Evolutionary conservation across 805 yeast species (phyloP).

Genomic region (Candida maesae): DNA sequence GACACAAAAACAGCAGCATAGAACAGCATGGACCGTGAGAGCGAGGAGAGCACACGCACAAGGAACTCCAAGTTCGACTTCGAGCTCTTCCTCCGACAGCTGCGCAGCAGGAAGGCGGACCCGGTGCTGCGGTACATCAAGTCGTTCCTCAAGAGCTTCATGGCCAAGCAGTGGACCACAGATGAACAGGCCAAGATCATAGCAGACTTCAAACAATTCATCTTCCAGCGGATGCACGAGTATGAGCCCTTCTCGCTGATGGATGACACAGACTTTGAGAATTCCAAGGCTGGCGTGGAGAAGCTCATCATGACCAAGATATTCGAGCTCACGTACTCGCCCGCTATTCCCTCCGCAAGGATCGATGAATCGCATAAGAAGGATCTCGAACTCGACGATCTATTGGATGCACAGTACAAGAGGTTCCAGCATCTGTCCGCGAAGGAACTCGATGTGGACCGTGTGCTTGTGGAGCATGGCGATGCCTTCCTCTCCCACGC

Average conservation of each 20-base stretch:
- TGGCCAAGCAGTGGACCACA: conserved; percentile 57
- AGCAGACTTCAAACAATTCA: conserved; percentile 70
- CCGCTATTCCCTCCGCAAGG: conserved; percentile 47
- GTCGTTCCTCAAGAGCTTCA: conserved; percentile 77
- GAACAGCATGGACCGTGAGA: conserved; percentile 8
- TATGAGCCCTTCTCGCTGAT: conserved; percentile 74
- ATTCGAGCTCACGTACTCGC: conserved; percentile 76
- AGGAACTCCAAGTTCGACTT: conserved; percentile 58
- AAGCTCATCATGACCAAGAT: conserved; percentile 87
- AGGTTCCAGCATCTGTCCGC: conserved; percentile 64
- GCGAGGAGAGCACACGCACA: conserved; percentile 15
- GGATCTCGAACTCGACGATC: conserved; percentile 60
- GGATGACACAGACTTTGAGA: conserved; percentile 55
- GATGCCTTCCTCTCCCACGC: conserved; percentile 63
- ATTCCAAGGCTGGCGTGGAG: conserved; percentile 88
- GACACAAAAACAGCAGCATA: not conserved
- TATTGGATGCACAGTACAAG: conserved; percentile 47
- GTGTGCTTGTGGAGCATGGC: conserved; percentile 42
- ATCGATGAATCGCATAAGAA: conserved; percentile 53
- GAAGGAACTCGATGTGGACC: conserved; percentile 72
- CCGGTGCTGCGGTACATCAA: conserved; percentile 84
- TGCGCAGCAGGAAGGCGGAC: conserved; percentile 74
- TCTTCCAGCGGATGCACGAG: conserved; percentile 54
- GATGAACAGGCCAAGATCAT: conserved; percentile 77
- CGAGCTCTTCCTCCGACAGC: conserved; percentile 68